Conservation (phyloP, 2,329 filamentous ascomycete genomes). For the Phyllosticta citribraziliensis region DNA sequence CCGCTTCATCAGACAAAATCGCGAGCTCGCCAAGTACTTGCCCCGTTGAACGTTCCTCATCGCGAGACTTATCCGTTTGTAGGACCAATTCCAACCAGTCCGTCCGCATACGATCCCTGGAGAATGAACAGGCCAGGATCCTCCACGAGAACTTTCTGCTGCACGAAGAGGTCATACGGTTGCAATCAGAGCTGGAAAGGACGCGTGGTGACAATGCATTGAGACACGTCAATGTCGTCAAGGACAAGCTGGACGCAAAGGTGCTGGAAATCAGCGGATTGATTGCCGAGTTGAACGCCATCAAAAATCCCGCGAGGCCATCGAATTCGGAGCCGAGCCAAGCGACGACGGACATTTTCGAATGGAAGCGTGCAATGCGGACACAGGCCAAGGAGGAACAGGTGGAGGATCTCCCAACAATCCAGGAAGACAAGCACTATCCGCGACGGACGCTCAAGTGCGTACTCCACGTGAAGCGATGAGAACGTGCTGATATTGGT, state of each 20-base stretch:
- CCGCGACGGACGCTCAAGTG: constrained; percentile 61
- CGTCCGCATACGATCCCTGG: constrained; percentile 64
- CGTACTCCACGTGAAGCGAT: constrained; percentile 23
- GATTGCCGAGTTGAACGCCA: constrained; percentile 52
- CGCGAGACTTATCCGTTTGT: neutral
- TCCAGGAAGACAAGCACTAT: constrained; percentile 59
- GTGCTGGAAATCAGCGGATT: constrained; percentile 59
- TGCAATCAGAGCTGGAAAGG: constrained; percentile 58
- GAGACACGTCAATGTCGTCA: constrained; percentile 60
- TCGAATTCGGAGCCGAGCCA: neutral
- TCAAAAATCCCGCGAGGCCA: constrained; percentile 15
- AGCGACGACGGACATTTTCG: neutral
- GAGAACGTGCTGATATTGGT: constrained; percentile 13
- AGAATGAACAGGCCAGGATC: constrained; percentile 64
- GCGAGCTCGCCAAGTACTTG: constrained; percentile 58
- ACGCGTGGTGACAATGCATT: constrained; percentile 50
- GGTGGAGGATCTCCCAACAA: constrained; percentile 51
- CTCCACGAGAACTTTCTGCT: constrained; percentile 71
- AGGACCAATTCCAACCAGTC: constrained; percentile 69
- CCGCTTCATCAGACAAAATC: constrained; percentile 72
- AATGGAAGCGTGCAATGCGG: constrained; percentile 28
- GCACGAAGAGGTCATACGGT: constrained; percentile 57
- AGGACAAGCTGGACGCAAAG: constrained; percentile 60
- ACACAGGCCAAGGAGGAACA: constrained; percentile 34
- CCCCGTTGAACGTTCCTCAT: neutral